Evolutionary conservation across 495 filamentous ascomycete species (phyloP).

Genomic region (Letharia columbiana): DNA sequence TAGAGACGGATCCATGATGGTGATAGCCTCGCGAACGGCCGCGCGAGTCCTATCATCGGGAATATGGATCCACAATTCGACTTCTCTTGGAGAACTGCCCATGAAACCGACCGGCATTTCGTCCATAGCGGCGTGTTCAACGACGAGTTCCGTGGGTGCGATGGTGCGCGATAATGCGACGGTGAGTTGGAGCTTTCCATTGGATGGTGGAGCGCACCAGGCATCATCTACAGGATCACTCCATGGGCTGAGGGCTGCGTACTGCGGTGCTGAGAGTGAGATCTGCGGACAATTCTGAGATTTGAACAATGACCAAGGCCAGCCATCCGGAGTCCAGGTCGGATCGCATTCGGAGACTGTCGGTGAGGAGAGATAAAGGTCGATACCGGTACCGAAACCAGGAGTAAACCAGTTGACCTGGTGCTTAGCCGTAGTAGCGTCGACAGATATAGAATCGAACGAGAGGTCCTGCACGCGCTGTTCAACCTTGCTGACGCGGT

Average conservation of each 20-base stretch:
- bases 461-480: neutral
- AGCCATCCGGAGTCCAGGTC: slow-evolving; percentile 4
- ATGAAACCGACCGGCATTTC: slow-evolving; percentile 28
- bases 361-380: slow-evolving; percentile 17
- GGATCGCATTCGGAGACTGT: slow-evolving; percentile 11
- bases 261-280: slow-evolving; percentile 1
- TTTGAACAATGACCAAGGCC: slow-evolving; percentile 1
- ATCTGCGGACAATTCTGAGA: neutral
- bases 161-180: slow-evolving; percentile 33
- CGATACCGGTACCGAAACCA: slow-evolving; percentile 8
- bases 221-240: slow-evolving; percentile 38
- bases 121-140: slow-evolving; percentile 39
- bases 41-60: slow-evolving; percentile 10
- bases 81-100: slow-evolving; percentile 35
- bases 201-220: slow-evolving; percentile 37
- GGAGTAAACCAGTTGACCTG: slow-evolving; percentile 20
- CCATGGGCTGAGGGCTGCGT: slow-evolving; percentile 34
- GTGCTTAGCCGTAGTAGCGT: neutral
- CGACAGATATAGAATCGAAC: neutral
- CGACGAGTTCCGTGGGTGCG: slow-evolving; percentile 39
- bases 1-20: neutral
- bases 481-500: slow-evolving; percentile 10
- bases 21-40: neutral
- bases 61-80: slow-evolving; percentile 39
- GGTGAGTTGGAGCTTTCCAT: slow-evolving; percentile 36